These are phyloP conservation scores for Anastatica hierochuntica DNA, from an alignment of 345 rosid species.

Conservation along the genomic window DNA sequence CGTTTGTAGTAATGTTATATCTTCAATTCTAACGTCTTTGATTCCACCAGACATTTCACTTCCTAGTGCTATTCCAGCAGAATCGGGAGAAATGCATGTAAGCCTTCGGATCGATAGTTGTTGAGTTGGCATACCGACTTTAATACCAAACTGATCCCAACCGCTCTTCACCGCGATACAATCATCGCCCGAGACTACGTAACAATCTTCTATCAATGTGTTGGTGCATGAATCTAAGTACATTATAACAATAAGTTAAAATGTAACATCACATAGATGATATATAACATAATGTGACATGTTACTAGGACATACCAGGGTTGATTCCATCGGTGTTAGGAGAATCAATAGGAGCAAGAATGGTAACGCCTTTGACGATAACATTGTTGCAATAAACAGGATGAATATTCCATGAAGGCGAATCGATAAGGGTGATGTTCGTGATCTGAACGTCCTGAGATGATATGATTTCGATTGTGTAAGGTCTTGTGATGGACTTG, in stretches of 20 bases:
- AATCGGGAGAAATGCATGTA: slow-evolving; percentile 24
- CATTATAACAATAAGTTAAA: not conserved
- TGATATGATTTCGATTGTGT: slow-evolving; percentile 53
- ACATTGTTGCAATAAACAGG: slow-evolving; percentile 65
- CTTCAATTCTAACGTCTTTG: slow-evolving; percentile 27
- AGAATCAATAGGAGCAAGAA: slow-evolving; percentile 66
- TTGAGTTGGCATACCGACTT: slow-evolving; percentile 27
- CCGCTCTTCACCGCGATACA: slow-evolving; percentile 25
- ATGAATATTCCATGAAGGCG: slow-evolving; percentile 86
- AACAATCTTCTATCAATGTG: slow-evolving; percentile 26
- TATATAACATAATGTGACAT: not conserved
- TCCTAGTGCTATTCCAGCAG: slow-evolving; percentile 22
- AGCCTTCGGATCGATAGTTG: slow-evolving; percentile 21
- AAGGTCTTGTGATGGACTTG: slow-evolving; percentile 53
- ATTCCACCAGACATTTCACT: slow-evolving; percentile 27
- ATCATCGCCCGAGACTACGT: slow-evolving; percentile 26
- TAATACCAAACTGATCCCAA: slow-evolving; percentile 28
- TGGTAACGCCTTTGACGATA: slow-evolving; percentile 50
- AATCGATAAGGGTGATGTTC: slow-evolving; percentile 51
- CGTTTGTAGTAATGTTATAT: slow-evolving; percentile 17
- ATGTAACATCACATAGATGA: not conserved
- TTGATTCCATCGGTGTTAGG: slow-evolving; percentile 97
- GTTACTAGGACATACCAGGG: slow-evolving; percentile 35
- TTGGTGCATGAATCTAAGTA: slow-evolving; percentile 21
- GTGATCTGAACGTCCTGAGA: slow-evolving; percentile 55